Evolutionary conservation across 2,329 filamentous ascomycete species (phyloP).

Genomic region (Trichoderma citrinoviride): DNA sequence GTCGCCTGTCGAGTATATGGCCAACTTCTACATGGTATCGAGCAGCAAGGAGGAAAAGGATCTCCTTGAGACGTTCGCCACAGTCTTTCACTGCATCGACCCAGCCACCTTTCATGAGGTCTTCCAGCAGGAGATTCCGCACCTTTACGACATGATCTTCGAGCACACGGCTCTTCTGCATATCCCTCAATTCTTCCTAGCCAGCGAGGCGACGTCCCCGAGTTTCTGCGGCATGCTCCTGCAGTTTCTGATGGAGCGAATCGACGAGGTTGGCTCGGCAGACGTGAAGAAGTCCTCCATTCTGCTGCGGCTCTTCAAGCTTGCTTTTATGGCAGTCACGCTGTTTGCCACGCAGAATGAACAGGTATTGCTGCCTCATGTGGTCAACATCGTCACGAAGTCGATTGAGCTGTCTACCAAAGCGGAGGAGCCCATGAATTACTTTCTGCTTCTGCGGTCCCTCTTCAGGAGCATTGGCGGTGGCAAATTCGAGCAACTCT

Average conservation of each 20-base stretch:
- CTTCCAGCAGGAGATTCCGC: slow-evolving; percentile 94
- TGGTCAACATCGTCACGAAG: slow-evolving; percentile 95
- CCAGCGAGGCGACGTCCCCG: slow-evolving; percentile 96
- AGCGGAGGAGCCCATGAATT: slow-evolving; percentile 97
- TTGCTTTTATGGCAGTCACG: slow-evolving; percentile 99
- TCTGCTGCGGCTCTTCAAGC: slow-evolving; percentile 87
- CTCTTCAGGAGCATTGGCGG: slow-evolving; percentile 96
- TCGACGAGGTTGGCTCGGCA: slow-evolving; percentile 88
- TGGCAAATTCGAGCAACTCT: slow-evolving; percentile 94
- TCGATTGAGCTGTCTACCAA: slow-evolving; percentile 95
- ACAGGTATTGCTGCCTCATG: slow-evolving; percentile 89
- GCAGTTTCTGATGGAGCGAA: slow-evolving; percentile 94
- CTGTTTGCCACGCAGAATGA: slow-evolving; percentile 94
- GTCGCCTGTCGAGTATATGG: slow-evolving; percentile 86
- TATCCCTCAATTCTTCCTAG: slow-evolving; percentile 95
- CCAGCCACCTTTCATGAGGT: slow-evolving; percentile 98
- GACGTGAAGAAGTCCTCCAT: slow-evolving; percentile 94
- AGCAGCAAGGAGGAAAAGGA: slow-evolving; percentile 97
- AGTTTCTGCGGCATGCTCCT: slow-evolving; percentile 98
- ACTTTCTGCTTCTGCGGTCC: slow-evolving; percentile 88
- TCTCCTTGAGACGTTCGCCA: slow-evolving; percentile 93
- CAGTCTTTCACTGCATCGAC: slow-evolving; percentile 97
- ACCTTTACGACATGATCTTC: slow-evolving; percentile 96
- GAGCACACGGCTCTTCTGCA: slow-evolving; percentile 92
- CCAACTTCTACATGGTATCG: slow-evolving; percentile 91